Base-by-base conservation (phyloP, 352 stramenopile genomes). In the Pythium pectinolyticum region DNA sequence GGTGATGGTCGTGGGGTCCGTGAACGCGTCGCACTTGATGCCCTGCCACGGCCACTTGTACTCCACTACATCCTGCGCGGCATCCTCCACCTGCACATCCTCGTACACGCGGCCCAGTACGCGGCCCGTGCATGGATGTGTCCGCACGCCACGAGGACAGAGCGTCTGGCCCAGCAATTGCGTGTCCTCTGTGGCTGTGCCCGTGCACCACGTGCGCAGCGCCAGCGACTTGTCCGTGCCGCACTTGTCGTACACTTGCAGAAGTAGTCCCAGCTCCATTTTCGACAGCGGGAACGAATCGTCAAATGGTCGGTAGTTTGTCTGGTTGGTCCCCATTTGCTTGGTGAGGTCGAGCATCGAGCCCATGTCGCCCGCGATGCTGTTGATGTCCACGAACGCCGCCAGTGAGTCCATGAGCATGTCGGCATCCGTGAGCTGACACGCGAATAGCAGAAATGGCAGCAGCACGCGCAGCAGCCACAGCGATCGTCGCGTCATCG, bases 11-110 rank as follows among this genome's bases (percentile, higher is more conserved):
- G 84, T 89, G 34, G 81, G 84, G 28, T 89, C 74, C 22, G 84
- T 86, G 63, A 82, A 85, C 1, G 64, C 65, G 30, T 90, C 73
- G 58, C 81, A 92, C 46, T 73, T 77, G 60, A 92, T 63, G n/a
- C 84, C 80, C 59, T 89, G 57, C 84, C 84, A 92, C 17, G 78
- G 76, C 84, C 84, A 89, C 17, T 89, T 63, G 41, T 78, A 89
- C 31, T 78, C 60, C 14, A 69, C 37, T 2, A 43, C 11, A 10
- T 53, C 76, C 11, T 49, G 66, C 22, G 69, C 80, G 5, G 61
- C 46, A 32, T 66, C 34, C n/a, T n/a, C n/a, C n/a, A n/a, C n/a
- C n/a, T n/a, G n/a, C n/a, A n/a, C n/a, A n/a, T n/a, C n/a, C n/a
- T n/a, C n/a, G n/a, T n/a, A n/a, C n/a, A n/a, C n/a, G n/a, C n/a